Base-by-base conservation (phyloP, 306 rosid genomes). In the Myrica gale region DNA sequence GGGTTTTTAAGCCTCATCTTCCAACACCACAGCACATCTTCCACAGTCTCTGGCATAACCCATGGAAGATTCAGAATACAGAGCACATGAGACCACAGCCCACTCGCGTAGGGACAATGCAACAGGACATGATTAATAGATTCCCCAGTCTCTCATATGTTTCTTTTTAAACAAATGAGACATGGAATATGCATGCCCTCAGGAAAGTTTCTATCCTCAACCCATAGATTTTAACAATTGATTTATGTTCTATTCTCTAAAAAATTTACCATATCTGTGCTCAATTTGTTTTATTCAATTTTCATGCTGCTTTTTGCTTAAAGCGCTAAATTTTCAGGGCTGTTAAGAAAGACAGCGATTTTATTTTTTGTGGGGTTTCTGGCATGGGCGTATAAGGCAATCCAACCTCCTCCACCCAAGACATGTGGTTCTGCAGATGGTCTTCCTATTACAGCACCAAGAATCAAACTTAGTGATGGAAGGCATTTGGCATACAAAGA, bases 401-500 rank as follows among this genome's bases (percentile, higher is more conserved):
- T 77, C 74, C 97, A 62, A 74, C 93, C 96, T 84, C 93, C 92
- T 79, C 87, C 93, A 23, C 79, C 89, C 6, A 92, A 89, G 80
- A 84, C 73, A 77, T 92, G 97, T 78, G 98, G 99, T 67, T 80
- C 96, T 76, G 78, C 88, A 9, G 87, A 76, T 74, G 99, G 97
- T 21, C 96, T 88, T 1, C 88, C 89, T 44, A 68, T 92, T 71
- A 95, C 98, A 46, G 93, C 92, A 44, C 74, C 87, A 17, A 88
- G 96, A 83, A 85, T 90, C 78, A 89, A 89, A 79, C 88, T 95
- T 57, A 88, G 90, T 72, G 97, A 95, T 82, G 97, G 97, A 76
- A 89, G 99, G 72, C 83, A 89, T 85, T 84, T 92, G 84, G 96
- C 99, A 20, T 96, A 89, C 87, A 82, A 87, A 73, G 97, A 92